phyloP scores from a whole-genome alignment of 331 rosid genomes.

The Cydonia oblonga region DNA sequence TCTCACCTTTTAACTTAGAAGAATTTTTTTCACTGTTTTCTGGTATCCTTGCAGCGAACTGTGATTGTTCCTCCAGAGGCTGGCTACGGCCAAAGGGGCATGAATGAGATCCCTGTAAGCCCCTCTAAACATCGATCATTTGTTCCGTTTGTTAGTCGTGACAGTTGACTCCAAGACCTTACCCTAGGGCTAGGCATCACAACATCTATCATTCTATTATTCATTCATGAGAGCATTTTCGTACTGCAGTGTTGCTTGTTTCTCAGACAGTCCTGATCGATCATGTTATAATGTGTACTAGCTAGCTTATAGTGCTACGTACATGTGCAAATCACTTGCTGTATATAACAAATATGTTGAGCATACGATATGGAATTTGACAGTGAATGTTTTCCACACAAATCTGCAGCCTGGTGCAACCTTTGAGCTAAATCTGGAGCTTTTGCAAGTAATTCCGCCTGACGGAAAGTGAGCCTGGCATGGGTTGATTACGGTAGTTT shows the following conservation, averaged over 20 bases:
- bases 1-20: background rate
- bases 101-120: conserved; percentile 86
- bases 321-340: background rate
- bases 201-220: background rate
- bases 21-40: background rate
- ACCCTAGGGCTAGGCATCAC: background rate
- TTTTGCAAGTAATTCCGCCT: conserved; percentile 41
- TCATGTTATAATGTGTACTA: background rate
- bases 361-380: background rate
- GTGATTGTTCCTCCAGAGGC: conserved; percentile 80
- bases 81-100: conserved; percentile 76
- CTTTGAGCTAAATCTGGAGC: conserved; percentile 79
- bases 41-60: conserved; percentile 50
- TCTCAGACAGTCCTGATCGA: background rate
- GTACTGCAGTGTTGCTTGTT: background rate
- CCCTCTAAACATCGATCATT: conserved; percentile 4
- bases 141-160: background rate
- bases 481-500: background rate
- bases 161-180: background rate
- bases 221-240: background rate
- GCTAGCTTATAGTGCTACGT: background rate
- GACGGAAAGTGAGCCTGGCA: conserved; percentile 18
- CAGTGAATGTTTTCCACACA: background rate
- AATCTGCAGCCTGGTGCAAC: conserved; percentile 87
- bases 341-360: background rate